Evolutionary conservation across 2,329 filamentous ascomycete species (phyloP), one percentile per base, ranked within the genome.

Genomic region (Colletotrichum viniferum): DNA sequence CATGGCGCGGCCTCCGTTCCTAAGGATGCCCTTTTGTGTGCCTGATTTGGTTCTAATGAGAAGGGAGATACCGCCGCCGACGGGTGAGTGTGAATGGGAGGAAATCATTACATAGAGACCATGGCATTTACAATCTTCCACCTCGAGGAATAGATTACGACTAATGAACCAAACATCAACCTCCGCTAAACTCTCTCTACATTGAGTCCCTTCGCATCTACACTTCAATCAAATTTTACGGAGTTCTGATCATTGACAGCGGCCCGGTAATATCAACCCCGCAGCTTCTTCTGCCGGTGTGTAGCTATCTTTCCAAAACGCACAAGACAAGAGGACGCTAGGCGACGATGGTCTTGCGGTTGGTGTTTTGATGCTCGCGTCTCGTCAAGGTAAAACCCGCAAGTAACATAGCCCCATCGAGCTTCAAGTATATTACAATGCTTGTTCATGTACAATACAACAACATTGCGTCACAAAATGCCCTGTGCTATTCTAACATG

Each of bases 91-190:
- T 60, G 56, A 48, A 48, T n/a, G 55, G 18, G 52, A 38, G 38
- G 34, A 61, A 56, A 48, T 18, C 43, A 36, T 63, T 43, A 74
- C 38, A 67, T 67, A 72, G 69, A 75, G 43, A 67, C 61, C 62
- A 67, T 55, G 56, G 73, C 61, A 61, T 61, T 64, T 66, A 69
- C 68, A 66, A 38, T 43, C 38, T 21, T 66, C 38, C 18, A 30
- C 73, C 38, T 62, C 73, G 34, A 72, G 52, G 48, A 72, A 72
- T 75, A 75, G 69, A 75, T 63, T 56, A 75, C 62, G 73, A 75
- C 55, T 75, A 62, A 75, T 75, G 73, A 75, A 75, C 38, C 48
- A 66, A 61, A 62, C 62, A 63, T 66, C 61, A 56, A 72, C 52
- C 18, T 74, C 52, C 30, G 43, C 43, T 52, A 13, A 21, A 21